phyloP scores from a whole-genome alignment of 2,329 filamentous ascomycete genomes.

The Epichloe uncinata region DNA sequence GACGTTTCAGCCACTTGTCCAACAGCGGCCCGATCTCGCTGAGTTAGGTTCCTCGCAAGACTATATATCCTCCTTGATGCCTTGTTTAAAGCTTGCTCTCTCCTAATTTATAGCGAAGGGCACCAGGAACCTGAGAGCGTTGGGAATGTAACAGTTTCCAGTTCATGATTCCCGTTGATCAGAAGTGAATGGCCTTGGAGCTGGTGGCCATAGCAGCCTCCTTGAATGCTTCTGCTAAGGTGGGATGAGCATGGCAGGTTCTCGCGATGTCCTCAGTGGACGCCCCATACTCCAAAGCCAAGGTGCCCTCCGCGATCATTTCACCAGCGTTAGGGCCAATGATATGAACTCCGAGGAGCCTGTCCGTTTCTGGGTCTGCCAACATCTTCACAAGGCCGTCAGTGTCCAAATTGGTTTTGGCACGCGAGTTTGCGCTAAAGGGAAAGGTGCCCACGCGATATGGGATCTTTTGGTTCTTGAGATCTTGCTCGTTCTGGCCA shows the following conservation, averaged over 20 bases:
- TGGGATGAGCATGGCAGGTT: slow-evolving; percentile 94
- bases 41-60: not conserved
- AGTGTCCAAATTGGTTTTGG: slow-evolving; percentile 95
- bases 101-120: not conserved
- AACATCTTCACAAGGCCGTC: slow-evolving; percentile 97
- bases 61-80: not conserved
- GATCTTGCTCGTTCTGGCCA: slow-evolving; percentile 89
- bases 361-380: slow-evolving; percentile 89
- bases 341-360: slow-evolving; percentile 91
- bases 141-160: not conserved
- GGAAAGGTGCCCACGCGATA: slow-evolving; percentile 89
- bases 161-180: slow-evolving; percentile 17
- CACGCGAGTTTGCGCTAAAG: slow-evolving; percentile 94
- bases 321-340: slow-evolving; percentile 92
- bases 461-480: slow-evolving; percentile 79
- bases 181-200: slow-evolving; percentile 92
- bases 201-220: slow-evolving; percentile 98
- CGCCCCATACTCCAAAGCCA: slow-evolving; percentile 93
- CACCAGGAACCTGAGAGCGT: not conserved
- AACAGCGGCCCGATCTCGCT: not conserved
- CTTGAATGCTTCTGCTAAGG: slow-evolving; percentile 95
- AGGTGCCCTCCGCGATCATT: slow-evolving; percentile 96
- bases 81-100: not conserved
- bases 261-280: slow-evolving; percentile 88
- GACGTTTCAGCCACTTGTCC: not conserved